Conservation (phyloP, 768 basidiomycete genomes). For the Cyclocybe cylindracea region DNA sequence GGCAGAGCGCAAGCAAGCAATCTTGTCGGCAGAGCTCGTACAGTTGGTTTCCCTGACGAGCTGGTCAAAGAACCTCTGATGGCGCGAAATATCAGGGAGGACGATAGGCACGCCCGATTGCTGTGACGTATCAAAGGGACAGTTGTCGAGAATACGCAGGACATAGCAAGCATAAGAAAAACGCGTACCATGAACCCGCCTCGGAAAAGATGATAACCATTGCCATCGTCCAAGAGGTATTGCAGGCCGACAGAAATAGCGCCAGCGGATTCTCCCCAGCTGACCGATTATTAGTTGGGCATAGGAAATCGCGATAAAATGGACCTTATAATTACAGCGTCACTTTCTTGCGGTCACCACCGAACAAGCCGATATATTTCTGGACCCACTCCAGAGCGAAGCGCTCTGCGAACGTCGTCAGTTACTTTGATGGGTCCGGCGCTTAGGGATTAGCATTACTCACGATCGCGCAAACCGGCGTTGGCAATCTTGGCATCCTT, state of each 20-base stretch:
- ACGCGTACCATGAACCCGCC: conserved; percentile 20
- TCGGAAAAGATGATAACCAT: conserved; percentile 15
- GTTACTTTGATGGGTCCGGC: background rate
- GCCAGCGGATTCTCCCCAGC: conserved; percentile 25
- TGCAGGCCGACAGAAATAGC: conserved; percentile 19
- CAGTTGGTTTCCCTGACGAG: conserved; percentile 33
- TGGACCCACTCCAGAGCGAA: conserved; percentile 56
- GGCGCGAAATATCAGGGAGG: conserved; percentile 7
- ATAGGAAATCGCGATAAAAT: background rate
- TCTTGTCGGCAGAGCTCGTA: conserved; percentile 19
- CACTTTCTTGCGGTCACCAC: conserved; percentile 49
- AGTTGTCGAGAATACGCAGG: background rate
- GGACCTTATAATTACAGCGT: conserved; percentile 29
- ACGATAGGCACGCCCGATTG: conserved; percentile 19
- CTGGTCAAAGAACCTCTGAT: conserved; percentile 27
- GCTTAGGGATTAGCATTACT: conserved; percentile 14
- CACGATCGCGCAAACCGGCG: conserved; percentile 52
- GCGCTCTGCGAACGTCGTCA: conserved; percentile 30
- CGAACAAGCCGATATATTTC: conserved; percentile 50
- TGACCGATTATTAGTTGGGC: background rate
- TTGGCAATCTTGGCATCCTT: conserved; percentile 44
- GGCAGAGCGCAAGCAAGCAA: conserved; percentile 35
- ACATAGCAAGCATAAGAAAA: background rate
- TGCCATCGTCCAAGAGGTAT: conserved; percentile 15
- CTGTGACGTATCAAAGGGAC: conserved; percentile 1